phyloP scores from a whole-genome alignment of 805 yeast species.

The Pichia nakasei region DNA sequence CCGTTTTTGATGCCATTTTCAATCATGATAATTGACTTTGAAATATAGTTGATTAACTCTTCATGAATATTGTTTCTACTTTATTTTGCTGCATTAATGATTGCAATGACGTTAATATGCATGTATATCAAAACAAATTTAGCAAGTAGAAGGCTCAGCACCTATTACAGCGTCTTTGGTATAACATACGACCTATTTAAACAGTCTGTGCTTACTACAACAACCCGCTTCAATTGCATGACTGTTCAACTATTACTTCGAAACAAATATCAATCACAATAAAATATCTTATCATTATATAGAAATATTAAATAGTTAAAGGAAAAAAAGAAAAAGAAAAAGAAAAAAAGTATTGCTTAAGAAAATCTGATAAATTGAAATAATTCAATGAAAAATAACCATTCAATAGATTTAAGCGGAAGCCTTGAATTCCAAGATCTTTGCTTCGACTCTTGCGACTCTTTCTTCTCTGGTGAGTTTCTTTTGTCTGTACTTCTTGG shows the following conservation, averaged over 20 bases:
- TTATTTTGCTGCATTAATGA: too few relatives aligned
- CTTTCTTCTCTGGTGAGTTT: constrained; percentile 91
- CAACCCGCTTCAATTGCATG: neutral
- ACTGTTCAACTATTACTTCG: too few relatives aligned
- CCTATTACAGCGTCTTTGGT: too few relatives aligned
- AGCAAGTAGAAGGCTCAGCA: constrained; percentile 4
- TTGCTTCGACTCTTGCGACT: constrained; percentile 79
- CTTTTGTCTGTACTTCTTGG: constrained; percentile 81
- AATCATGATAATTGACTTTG: constrained; percentile 13
- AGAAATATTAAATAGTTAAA: too few relatives aligned
- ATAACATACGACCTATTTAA: neutral
- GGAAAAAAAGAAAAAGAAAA: neutral
- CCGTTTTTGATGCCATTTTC: constrained; percentile 24
- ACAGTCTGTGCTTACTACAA: neutral
- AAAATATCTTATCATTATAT: too few relatives aligned
- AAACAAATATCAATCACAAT: too few relatives aligned
- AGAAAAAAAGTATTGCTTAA: neutral
- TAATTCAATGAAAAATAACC: neutral
- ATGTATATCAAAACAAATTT: too few relatives aligned
- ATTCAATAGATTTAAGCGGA: constrained; percentile 18
- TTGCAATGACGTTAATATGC: too few relatives aligned
- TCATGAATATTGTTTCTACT: neutral
- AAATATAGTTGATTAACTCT: constrained; percentile 11
- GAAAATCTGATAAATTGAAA: neutral
- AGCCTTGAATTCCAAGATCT: constrained; percentile 86